Percentiles rank a stretch among this genome's conserved stretches.
phyloP scores from a whole-genome alignment of 2,329 filamentous ascomycete species.

The Scedosporium apiospermum region DNA sequence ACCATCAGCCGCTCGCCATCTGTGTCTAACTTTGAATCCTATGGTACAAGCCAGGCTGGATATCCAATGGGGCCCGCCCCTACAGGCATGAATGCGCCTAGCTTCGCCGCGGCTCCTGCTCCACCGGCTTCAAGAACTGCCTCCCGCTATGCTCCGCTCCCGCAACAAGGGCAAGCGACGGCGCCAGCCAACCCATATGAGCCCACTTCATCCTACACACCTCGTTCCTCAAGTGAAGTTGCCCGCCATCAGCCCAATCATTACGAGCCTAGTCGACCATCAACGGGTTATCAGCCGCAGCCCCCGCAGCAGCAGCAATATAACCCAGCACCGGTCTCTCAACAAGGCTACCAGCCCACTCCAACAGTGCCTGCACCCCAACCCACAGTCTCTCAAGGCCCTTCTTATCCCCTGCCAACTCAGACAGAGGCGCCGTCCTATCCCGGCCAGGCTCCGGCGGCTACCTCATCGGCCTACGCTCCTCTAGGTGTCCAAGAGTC shows the following conservation, averaged over 20 bases:
- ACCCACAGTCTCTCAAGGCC: background rate
- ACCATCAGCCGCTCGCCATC: slow-evolving; percentile 68
- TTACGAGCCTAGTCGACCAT: slow-evolving; percentile 24
- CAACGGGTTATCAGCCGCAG: slow-evolving; percentile 11
- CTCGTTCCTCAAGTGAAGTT: slow-evolving; percentile 21
- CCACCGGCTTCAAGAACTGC: slow-evolving; percentile 15
- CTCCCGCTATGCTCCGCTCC: slow-evolving; percentile 40
- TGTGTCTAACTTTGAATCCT: slow-evolving; percentile 61
- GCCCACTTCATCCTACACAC: slow-evolving; percentile 12
- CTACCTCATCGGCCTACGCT: slow-evolving; percentile 9
- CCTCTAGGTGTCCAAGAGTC: slow-evolving; percentile 4
- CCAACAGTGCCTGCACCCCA: background rate
- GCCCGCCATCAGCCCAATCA: slow-evolving; percentile 14
- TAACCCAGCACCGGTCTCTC: background rate
- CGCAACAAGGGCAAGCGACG: slow-evolving; percentile 19
- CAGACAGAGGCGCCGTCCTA: background rate
- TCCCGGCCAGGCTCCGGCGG: background rate
- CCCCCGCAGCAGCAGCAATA: slow-evolving; percentile 6
- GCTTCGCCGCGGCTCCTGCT: slow-evolving; percentile 19
- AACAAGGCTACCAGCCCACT: background rate
- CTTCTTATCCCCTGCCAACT: background rate
- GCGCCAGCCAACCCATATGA: slow-evolving; percentile 17
- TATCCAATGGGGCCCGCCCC: slow-evolving; percentile 7
- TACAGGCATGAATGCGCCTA: slow-evolving; percentile 21
- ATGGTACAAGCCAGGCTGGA: slow-evolving; percentile 38